Percentiles rank a stretch among this genome's conserved stretches.
These are phyloP conservation scores for Incumbomyces lentus DNA, from an alignment of 2,329 filamentous ascomycete species.

Conservation along the genomic window DNA sequence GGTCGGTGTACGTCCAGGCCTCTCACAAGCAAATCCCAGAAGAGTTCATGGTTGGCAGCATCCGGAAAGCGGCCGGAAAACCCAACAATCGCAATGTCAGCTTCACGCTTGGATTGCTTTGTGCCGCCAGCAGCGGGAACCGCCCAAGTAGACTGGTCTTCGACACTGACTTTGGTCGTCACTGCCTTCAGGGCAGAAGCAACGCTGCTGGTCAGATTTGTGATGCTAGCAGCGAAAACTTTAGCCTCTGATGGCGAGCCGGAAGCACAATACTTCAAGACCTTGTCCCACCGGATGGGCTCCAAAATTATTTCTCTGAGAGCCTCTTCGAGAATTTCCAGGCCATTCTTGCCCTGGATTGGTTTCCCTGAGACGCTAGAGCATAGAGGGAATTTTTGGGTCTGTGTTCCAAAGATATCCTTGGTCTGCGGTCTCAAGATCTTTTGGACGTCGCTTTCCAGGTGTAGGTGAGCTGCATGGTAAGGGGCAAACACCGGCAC, in stretches of 20 bases:
- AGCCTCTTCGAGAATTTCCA: slow-evolving; percentile 25
- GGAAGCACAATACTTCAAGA: slow-evolving; percentile 23
- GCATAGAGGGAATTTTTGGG: slow-evolving; percentile 27
- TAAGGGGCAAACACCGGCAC: slow-evolving; percentile 50
- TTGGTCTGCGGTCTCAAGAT: slow-evolving; percentile 34
- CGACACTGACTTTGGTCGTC: slow-evolving; percentile 17
- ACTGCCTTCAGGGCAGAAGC: slow-evolving; percentile 42
- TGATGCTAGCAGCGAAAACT: slow-evolving; percentile 41
- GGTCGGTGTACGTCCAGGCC: slow-evolving; percentile 59
- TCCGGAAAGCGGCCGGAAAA: slow-evolving; percentile 70
- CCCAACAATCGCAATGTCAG: slow-evolving; percentile 76
- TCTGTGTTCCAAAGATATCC: slow-evolving; percentile 22
- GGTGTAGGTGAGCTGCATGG: slow-evolving; percentile 48
- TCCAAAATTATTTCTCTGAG: slow-evolving; percentile 30
- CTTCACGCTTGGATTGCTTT: slow-evolving; percentile 37
- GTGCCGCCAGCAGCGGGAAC: slow-evolving; percentile 20
- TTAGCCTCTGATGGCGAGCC: slow-evolving; percentile 23
- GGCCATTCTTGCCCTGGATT: slow-evolving; percentile 24
- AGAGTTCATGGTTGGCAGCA: slow-evolving; percentile 57
- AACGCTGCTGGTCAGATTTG: slow-evolving; percentile 46
- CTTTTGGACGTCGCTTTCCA: slow-evolving; percentile 39
- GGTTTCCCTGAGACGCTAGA: slow-evolving; percentile 30
- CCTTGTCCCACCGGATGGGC: slow-evolving; percentile 33
- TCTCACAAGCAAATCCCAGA: slow-evolving; percentile 66
- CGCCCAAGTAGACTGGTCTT: slow-evolving; percentile 34